Conservation (phyloP, 2,329 filamentous ascomycete species). For the Xylariaceae sp. region DNA sequence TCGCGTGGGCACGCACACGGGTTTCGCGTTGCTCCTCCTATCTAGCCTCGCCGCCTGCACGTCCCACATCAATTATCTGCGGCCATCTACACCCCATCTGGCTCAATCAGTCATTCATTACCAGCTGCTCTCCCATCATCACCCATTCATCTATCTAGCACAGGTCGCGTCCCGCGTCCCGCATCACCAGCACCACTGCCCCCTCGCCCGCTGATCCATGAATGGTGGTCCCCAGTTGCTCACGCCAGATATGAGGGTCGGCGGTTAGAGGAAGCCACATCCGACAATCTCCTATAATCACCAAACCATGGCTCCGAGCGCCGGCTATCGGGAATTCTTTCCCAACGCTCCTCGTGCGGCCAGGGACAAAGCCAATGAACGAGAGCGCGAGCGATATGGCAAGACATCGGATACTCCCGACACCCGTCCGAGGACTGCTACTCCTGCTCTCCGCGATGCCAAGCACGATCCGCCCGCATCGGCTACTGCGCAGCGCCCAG, state of each 20-base stretch:
- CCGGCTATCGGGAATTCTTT: constrained; percentile 83
- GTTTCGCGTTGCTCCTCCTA: constrained; percentile 30
- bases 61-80: constrained; percentile 12
- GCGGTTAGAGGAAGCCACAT: constrained; percentile 48
- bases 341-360: constrained; percentile 67
- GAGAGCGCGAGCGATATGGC: constrained; percentile 54
- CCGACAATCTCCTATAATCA: constrained; percentile 42
- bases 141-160: too few relatives aligned
- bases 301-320: constrained; percentile 64
- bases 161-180: constrained; percentile 12
- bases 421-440: constrained; percentile 26
- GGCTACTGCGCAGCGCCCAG: constrained; percentile 35
- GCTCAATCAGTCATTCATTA: constrained; percentile 16
- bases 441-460: constrained; percentile 34
- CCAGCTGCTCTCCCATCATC: too few relatives aligned
- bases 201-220: constrained; percentile 29
- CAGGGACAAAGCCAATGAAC: constrained; percentile 54
- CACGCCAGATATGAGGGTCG: constrained; percentile 51
- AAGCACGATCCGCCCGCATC: constrained; percentile 34
- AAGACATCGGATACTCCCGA: constrained; percentile 29
- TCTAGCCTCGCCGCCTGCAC: constrained; percentile 12
- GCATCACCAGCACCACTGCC: constrained; percentile 3
- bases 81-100: not conserved
- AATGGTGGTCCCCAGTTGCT: constrained; percentile 33
- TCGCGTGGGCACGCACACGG: constrained; percentile 32